Base-by-base conservation (phyloP, 495 filamentous ascomycete genomes). In the Annulohypoxylon maeteangense region DNA sequence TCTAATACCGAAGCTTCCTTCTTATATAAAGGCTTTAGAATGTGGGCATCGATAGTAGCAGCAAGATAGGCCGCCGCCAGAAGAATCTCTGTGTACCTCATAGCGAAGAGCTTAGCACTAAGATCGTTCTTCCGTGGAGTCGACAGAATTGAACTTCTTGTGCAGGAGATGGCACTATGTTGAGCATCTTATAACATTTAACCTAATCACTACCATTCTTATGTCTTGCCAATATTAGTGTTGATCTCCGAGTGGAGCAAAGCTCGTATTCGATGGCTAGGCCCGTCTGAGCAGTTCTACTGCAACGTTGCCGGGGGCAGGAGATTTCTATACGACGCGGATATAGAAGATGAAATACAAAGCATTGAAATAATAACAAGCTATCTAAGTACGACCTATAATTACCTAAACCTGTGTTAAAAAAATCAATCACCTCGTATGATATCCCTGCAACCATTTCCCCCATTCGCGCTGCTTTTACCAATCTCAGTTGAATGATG, bases 201-300 rank as follows among this genome's bases (percentile, higher is more conserved):
- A 36, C 8, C 3, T 10, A 0, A 36, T 14, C 3, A n/a, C 4
- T 29, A 38, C 16, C 16, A 38, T 14, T 23, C 18, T 11, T 22
- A 45, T 7, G 29, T 16, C 53, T 31, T 59, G 3, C 42, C 44
- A 3, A 59, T 42, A 54, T 32, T 23, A 44, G 47, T 25, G 22
- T 45, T 54, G 6, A 54, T 67, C 36, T 67, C 56, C 25, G 34
- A 12, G 65, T 67, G 55, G 65, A 67, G 55, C 42, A 54, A 54
- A 55, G 10, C 65, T 67, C 65, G 65, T 67, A 36, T 67, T 67
- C 65, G 27, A 34, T 34, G 34, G 20, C 45, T 18, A 60, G 48
- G 54, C 47, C 5, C 32, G 7, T 22, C 51, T 34, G 12, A 23
- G 32, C 7, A 40, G 20, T 10, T 61, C 47, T 3, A 20, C 14